Conservation (phyloP, 352 stramenopile species). For the Aphanomyces astaci region DNA sequence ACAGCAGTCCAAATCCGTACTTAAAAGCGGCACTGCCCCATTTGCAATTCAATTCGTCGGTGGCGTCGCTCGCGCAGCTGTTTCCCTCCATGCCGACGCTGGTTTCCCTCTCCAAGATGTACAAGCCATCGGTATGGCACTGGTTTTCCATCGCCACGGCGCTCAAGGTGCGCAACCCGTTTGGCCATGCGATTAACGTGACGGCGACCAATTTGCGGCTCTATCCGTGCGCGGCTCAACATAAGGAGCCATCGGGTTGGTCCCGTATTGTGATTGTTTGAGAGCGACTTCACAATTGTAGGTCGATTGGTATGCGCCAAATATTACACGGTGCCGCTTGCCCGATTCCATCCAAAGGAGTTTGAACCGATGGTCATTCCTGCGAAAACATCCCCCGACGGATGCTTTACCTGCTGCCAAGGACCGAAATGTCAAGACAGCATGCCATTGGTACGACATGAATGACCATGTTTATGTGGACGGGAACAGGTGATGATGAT, state of each 20-base stretch:
- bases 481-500: too few species aligned
- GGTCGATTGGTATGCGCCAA: conserved; percentile 50
- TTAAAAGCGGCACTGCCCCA: conserved; percentile 48
- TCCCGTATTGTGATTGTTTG: background rate
- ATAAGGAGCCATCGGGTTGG: conserved; percentile 26
- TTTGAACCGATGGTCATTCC: conserved; percentile 72
- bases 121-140: conserved; percentile 64
- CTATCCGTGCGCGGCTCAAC: conserved; percentile 66
- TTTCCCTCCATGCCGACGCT: conserved; percentile 64
- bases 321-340: conserved; percentile 56
- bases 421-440: conserved; percentile 43
- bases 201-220: conserved; percentile 54
- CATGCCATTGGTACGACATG: conserved; percentile 29
- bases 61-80: conserved; percentile 51
- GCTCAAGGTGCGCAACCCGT: conserved; percentile 69
- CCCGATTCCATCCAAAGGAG: conserved; percentile 48
- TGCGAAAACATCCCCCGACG: conserved; percentile 32
- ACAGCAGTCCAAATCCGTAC: conserved; percentile 51
- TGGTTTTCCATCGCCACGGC: conserved; percentile 58
- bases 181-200: conserved; percentile 70
- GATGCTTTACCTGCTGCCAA: conserved; percentile 77
- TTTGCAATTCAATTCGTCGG: conserved; percentile 45
- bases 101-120: conserved; percentile 66
- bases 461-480: too few species aligned
- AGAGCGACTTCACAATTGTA: conserved; percentile 29